Percentiles rank a stretch among this genome's conserved stretches.
Conservation (phyloP, 345 rosid genomes). For the Linum tenue region DNA sequence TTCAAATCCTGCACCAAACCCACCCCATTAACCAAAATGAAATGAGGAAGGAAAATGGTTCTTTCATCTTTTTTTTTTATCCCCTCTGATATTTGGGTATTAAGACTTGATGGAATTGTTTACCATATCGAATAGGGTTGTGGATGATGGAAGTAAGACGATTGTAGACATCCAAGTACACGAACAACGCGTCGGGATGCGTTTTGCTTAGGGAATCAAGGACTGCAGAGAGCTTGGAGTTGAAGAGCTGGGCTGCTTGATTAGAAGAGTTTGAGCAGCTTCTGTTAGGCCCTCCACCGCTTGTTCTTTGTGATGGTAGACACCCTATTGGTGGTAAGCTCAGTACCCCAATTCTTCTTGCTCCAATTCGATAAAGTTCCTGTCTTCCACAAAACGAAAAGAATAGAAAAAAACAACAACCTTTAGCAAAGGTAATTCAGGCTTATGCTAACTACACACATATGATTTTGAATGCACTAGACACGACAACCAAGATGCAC, state of each 20-base stretch:
- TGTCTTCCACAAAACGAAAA: slow-evolving; percentile 10
- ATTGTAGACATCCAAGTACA: slow-evolving; percentile 35
- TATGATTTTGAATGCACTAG: no score
- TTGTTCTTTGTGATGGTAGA: slow-evolving; percentile 61
- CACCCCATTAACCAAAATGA: background rate
- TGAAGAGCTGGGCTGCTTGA: slow-evolving; percentile 43
- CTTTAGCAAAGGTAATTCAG: no score
- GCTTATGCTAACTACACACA: no score
- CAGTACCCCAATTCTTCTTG: slow-evolving; percentile 42
- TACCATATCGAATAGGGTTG: slow-evolving; percentile 46
- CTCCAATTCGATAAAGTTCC: slow-evolving; percentile 51
- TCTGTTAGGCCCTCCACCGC: slow-evolving; percentile 44
- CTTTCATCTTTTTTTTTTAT: background rate
- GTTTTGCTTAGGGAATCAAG: slow-evolving; percentile 21
- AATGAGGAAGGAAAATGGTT: no score
- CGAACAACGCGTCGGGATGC: slow-evolving; percentile 24
- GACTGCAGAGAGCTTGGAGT: slow-evolving; percentile 36
- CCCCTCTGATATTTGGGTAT: no score
- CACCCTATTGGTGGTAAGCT: slow-evolving; percentile 64
- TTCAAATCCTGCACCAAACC: slow-evolving; percentile 40
- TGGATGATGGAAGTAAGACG: slow-evolving; percentile 30
- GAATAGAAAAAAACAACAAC: no score
- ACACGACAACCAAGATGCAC: no score
- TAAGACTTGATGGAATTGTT: background rate
- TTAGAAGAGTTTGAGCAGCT: slow-evolving; percentile 36